Evolutionary conservation across 192 early-diverging fungal genomes (phyloP).

Genomic region (Allomyces macrogynus): DNA sequence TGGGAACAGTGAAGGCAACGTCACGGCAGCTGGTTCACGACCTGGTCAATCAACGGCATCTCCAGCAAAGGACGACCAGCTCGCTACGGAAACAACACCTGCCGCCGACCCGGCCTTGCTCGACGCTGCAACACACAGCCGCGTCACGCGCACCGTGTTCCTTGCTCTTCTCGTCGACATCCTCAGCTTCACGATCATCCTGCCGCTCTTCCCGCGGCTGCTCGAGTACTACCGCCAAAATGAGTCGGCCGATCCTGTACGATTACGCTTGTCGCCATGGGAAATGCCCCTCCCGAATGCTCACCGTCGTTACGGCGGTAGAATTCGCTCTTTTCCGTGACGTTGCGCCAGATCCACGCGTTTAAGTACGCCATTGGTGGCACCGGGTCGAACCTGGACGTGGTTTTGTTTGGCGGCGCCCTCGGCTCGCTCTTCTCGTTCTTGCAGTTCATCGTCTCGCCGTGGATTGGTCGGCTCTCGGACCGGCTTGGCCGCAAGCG

Average conservation of each 20-base stretch:
- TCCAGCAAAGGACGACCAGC: no score
- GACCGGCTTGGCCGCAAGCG: slow-evolving; percentile 63
- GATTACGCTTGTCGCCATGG: slow-evolving; percentile 13
- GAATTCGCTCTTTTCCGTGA: slow-evolving; percentile 9
- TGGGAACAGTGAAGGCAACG: no score
- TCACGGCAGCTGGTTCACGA: no score
- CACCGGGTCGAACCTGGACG: slow-evolving; percentile 19
- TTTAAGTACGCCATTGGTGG: slow-evolving; percentile 12
- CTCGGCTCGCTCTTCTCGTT: slow-evolving; percentile 86
- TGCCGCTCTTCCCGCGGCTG: slow-evolving; percentile 81
- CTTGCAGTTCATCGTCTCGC: slow-evolving; percentile 71
- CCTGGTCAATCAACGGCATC: no score
- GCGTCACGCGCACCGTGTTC: slow-evolving; percentile 42
- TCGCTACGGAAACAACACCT: no score
- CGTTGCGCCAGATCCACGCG: slow-evolving; percentile 8
- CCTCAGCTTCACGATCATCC: slow-evolving; percentile 90
- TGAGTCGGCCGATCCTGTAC: slow-evolving; percentile 38
- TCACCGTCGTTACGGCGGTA: not conserved
- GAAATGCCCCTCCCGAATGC: slow-evolving; percentile 12
- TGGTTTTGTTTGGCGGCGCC: slow-evolving; percentile 77
- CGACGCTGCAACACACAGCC: no score
- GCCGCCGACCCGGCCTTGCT: no score
- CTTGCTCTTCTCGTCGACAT: slow-evolving; percentile 79
- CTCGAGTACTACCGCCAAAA: slow-evolving; percentile 62
- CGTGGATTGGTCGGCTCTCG: slow-evolving; percentile 57